Evolutionary conservation across 2,329 filamentous ascomycete species (phyloP).

Genomic region (Penicillium freii): DNA sequence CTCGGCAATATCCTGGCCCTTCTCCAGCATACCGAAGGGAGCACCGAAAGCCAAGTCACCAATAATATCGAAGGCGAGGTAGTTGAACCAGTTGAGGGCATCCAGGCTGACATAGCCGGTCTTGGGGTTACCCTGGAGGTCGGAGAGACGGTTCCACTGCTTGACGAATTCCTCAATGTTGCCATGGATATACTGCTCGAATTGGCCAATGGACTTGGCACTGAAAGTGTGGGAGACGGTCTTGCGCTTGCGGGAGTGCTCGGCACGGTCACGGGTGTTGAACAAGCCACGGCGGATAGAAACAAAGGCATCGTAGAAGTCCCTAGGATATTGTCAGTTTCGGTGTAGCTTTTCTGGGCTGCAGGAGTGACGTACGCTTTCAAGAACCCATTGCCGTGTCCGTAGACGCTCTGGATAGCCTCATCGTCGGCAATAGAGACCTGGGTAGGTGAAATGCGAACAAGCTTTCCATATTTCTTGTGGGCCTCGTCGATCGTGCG

Average conservation of each 20-base stretch:
- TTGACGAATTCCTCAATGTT: slow-evolving; percentile 72
- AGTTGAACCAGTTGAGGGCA: slow-evolving; percentile 78
- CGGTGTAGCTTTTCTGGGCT: background rate
- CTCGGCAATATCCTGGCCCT: slow-evolving; percentile 74
- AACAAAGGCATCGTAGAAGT: slow-evolving; percentile 90
- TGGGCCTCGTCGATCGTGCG: slow-evolving; percentile 68
- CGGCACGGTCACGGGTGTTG: slow-evolving; percentile 77
- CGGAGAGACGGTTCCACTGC: slow-evolving; percentile 67
- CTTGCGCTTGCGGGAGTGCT: slow-evolving; percentile 88
- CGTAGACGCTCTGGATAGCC: slow-evolving; percentile 76
- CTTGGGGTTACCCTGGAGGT: slow-evolving; percentile 47
- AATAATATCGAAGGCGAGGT: slow-evolving; percentile 60
- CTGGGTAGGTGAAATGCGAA: slow-evolving; percentile 81
- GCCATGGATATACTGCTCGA: slow-evolving; percentile 82
- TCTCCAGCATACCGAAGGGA: slow-evolving; percentile 78
- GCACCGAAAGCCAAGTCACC: slow-evolving; percentile 67
- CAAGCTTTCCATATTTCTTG: slow-evolving; percentile 72
- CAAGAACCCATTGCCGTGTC: slow-evolving; percentile 72
- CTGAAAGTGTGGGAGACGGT: slow-evolving; percentile 84
- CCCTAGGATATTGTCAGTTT: slow-evolving; percentile 46
- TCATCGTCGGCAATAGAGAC: slow-evolving; percentile 75
- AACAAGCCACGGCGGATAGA: slow-evolving; percentile 82
- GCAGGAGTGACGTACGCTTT: slow-evolving; percentile 57
- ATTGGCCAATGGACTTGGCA: slow-evolving; percentile 74
- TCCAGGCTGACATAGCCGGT: slow-evolving; percentile 64